These are phyloP conservation scores for Cymbopogon citratus DNA, from an alignment of 176 grass and related monocot species.

Conservation along the genomic window DNA sequence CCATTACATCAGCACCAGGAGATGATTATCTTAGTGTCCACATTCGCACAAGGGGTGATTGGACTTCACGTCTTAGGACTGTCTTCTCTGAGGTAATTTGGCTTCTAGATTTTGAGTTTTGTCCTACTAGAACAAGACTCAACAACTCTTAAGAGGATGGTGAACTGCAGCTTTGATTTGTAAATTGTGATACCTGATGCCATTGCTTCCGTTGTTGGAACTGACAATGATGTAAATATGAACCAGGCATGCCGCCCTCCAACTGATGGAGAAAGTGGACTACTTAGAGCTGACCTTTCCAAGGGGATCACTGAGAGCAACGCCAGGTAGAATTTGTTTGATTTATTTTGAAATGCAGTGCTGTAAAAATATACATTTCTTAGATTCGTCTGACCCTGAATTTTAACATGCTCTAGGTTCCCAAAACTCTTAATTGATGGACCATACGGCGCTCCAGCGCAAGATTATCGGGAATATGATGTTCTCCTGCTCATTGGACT, in stretches of 20 bases:
- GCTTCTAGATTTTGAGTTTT: background rate
- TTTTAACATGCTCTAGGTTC: slow-evolving; percentile 45
- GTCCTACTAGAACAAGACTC: background rate
- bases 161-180: background rate
- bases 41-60: slow-evolving; percentile 92
- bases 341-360: background rate
- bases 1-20: slow-evolving; percentile 84
- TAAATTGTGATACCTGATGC: background rate
- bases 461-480: slow-evolving; percentile 88
- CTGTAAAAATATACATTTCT: background rate
- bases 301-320: slow-evolving; percentile 30
- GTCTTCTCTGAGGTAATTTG: slow-evolving; percentile 80
- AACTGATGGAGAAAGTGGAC: slow-evolving; percentile 63
- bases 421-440: slow-evolving; percentile 80
- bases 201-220: background rate
- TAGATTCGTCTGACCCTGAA: background rate
- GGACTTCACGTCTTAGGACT: slow-evolving; percentile 78
- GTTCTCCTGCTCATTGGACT: slow-evolving; percentile 81
- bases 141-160: background rate
- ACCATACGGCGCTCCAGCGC: slow-evolving; percentile 84
- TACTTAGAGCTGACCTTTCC: slow-evolving; percentile 74
- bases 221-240: slow-evolving; percentile 7
- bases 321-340: slow-evolving; percentile 29
- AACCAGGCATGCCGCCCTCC: slow-evolving; percentile 68
- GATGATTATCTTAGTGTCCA: slow-evolving; percentile 93